Base-by-base conservation (phyloP, 1,284 basidiomycete species). In the Macrocybe sp. region DNA sequence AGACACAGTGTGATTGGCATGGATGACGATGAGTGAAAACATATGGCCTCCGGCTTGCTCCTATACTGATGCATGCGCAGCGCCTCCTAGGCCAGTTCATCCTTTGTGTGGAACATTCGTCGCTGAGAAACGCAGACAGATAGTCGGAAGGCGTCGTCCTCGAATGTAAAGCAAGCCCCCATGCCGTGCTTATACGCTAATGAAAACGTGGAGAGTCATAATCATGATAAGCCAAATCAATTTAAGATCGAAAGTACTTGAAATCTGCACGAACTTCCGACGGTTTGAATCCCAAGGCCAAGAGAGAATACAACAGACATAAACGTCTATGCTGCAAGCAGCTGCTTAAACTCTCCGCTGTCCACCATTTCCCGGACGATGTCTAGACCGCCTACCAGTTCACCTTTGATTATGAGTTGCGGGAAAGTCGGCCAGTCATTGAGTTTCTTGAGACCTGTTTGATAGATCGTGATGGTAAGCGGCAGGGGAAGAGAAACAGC, bases 341-440 rank as follows among this genome's bases (percentile, higher is more conserved):
- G 36, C 1, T 74, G 68, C 22, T 55, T 52, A 37, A 81, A 67
- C 55, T 82, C 79, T n/a, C 70, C 76, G 36, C 52, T 74, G 1
- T 73, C 64, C 14, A 66, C 69, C 76, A 81, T 77, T 55, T 81
- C 79, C 52, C 71, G 69, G 3, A 97, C 80, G 55, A 98, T 94
- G 64, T 99, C 96, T 61, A 96, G 84, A 31, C 97, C 96, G 28
- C 96, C 97, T 12, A 97, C 83, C 50, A 99, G 89, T 64, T 98
- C 95, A 38, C 95, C 94, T 32, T 90, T 81, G 22, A 97, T 78
- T 62, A 97, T 97, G 3, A 99, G 77, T 68, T 99, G 96, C 9
- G 96, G 96, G 64, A 92, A 94, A 3, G 96, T 99, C 3, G 96
- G 96, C 96, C 96, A 99, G 59, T 95, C 84, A 51, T 94, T 96